Evolutionary conservation across 2,329 filamentous ascomycete genomes (phyloP).

Genomic region (Huntiella omanensis): DNA sequence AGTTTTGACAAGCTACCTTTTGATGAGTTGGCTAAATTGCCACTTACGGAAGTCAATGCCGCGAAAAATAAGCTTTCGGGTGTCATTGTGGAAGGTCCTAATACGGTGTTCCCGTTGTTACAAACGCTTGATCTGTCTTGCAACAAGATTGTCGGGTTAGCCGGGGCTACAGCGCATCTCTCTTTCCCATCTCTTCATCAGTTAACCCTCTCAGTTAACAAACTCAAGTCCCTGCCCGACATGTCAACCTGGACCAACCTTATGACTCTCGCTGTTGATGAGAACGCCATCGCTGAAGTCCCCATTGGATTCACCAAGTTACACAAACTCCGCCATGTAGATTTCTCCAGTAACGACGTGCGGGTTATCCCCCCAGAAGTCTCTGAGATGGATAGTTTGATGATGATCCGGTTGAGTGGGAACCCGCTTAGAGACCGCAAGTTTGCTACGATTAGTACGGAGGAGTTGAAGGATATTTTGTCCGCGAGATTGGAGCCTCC

Average conservation of each 20-base stretch:
- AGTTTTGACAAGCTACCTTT: constrained; percentile 53
- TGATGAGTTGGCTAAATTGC: constrained; percentile 44
- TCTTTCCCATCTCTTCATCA: constrained; percentile 52
- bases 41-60: constrained; percentile 53
- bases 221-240: constrained; percentile 53
- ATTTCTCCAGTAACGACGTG: constrained; percentile 75
- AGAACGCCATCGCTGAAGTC: constrained; percentile 62
- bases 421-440: constrained; percentile 84
- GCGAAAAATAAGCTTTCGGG: constrained; percentile 64
- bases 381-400: constrained; percentile 58
- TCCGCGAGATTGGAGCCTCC: constrained; percentile 45
- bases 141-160: constrained; percentile 48
- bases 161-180: constrained; percentile 27
- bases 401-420: constrained; percentile 60
- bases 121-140: constrained; percentile 60
- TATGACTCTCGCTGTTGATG: constrained; percentile 54
- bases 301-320: constrained; percentile 57
- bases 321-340: constrained; percentile 50
- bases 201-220: constrained; percentile 64
- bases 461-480: constrained; percentile 62
- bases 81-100: constrained; percentile 42
- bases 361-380: constrained; percentile 56
- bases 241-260: constrained; percentile 57
- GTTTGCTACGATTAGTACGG: constrained; percentile 59
- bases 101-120: constrained; percentile 38